These are phyloP conservation scores for Thelephora terrestris DNA, from an alignment of 1,284 basidiomycete genomes.

Conservation along the genomic window DNA sequence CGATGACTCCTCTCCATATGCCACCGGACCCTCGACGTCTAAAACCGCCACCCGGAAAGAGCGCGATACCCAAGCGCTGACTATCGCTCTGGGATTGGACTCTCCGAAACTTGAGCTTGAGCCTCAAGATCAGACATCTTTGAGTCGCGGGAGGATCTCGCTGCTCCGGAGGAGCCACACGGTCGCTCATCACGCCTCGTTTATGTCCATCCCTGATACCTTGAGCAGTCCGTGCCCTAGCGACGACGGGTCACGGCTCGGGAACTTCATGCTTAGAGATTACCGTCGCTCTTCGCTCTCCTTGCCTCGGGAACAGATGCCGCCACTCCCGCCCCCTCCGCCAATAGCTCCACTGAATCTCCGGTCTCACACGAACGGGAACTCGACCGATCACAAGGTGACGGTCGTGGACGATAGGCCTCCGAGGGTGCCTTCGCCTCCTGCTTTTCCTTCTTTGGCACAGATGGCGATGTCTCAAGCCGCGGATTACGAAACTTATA, in stretches of 20 bases:
- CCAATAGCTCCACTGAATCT: conserved; percentile 10
- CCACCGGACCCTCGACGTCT: conserved; percentile 23
- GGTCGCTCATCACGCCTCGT: no score
- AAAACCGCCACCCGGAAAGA: conserved; percentile 36
- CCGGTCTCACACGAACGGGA: not conserved
- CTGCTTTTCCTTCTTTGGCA: conserved; percentile 58
- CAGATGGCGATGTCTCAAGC: conserved; percentile 67
- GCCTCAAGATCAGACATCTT: not conserved
- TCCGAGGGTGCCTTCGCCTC: conserved; percentile 69
- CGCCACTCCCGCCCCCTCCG: conserved; percentile 2
- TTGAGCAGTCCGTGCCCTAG: conserved; percentile 8
- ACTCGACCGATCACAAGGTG: not conserved
- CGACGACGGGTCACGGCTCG: conserved; percentile 38
- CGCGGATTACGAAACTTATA: conserved; percentile 52
- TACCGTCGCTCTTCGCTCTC: conserved; percentile 23
- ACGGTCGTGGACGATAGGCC: conserved; percentile 43
- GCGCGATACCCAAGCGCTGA: conserved; percentile 40
- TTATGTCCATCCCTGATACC: not conserved
- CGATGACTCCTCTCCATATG: conserved; percentile 18
- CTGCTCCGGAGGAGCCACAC: no score
- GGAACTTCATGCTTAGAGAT: conserved; percentile 50
- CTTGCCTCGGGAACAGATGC: conserved; percentile 5
- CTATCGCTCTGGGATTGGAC: conserved; percentile 42
- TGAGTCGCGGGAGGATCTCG: not conserved
- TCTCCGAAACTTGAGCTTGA: not conserved